Base-by-base conservation (phyloP, 2,329 filamentous ascomycete genomes). In the Verticillium zaregamsianum region DNA sequence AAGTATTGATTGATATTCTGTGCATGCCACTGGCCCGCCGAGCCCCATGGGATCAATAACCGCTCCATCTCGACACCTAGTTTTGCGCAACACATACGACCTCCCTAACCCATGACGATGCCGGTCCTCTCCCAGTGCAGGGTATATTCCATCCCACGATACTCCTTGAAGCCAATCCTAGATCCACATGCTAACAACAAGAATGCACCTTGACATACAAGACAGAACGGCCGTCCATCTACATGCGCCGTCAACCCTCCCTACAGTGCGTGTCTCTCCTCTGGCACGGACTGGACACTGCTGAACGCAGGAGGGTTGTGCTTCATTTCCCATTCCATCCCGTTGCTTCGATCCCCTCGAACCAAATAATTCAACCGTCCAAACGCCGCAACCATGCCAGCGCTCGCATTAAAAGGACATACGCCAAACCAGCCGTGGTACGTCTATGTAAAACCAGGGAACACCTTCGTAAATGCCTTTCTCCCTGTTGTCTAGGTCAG, bases 401-500 rank as follows among this genome's bases (percentile, higher is more conserved):
- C 55, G 33, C 55, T 23, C 32, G 55, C 55, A 35, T 23, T 20
- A n/a, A 39, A 55, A 32, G 49, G 33, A 25, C 45, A 55, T 55
- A 39, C 52, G 23, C 57, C 20, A 65, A 49, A 49, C 23, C 40
- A 49, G 40, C 23, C n/a, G 20, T 5, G 7, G 17, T n/a, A 11
- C 40, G 40, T 49, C 40, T 55, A 69, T 31, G 63, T 60, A 37
- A 77, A 73, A 25, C 76, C 75, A 5, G 79, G 79, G 59, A 81
- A 81, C 59, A 81, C 71, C 54, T 78, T 79, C 39, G 75, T 72
- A 60, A 79, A 69, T 59, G 72, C 74, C 61, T 74, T 77, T 59
- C 76, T 76, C 79, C 79, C 79, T 81, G 60, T 3, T 32, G 5
- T 32, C 5, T 55, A 40, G 52, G 59, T 60, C 40, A 55, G 64